Conservation (phyloP, 345 rosid genomes). For the Pistacia atlantica region DNA sequence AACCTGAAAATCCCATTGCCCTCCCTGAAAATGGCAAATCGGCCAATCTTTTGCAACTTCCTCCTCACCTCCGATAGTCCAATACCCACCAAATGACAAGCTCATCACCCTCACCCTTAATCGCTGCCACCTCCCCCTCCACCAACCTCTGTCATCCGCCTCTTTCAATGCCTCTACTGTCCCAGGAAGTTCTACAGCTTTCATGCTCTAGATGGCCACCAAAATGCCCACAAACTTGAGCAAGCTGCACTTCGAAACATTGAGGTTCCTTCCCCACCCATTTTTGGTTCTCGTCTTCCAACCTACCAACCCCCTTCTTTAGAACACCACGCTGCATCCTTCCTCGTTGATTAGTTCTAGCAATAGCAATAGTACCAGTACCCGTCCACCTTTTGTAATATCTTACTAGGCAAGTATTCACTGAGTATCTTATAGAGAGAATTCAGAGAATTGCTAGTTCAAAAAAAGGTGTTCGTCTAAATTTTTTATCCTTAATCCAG, state of each 20-base stretch:
- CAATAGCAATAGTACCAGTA: neutral
- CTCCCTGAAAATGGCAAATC: constrained; percentile 39
- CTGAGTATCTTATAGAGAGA: no score
- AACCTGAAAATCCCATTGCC: no score
- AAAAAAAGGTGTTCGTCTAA: no score
- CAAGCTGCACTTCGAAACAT: constrained; percentile 69
- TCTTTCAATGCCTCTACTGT: constrained; percentile 83
- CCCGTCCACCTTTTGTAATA: neutral
- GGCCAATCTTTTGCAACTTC: constrained; percentile 35
- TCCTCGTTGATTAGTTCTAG: neutral
- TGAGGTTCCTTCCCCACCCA: neutral
- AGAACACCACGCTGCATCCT: no score
- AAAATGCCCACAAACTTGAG: constrained; percentile 95
- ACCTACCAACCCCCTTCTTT: constrained; percentile 7
- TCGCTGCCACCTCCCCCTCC: constrained; percentile 28
- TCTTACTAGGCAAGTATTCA: no score
- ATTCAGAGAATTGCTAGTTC: no score
- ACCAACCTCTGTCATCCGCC: constrained; percentile 27
- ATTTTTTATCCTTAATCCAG: no score
- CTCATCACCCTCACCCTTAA: constrained; percentile 9
- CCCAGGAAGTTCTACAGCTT: constrained; percentile 89
- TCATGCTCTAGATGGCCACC: constrained; percentile 98
- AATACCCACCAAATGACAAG: constrained; percentile 24
- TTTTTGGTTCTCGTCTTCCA: neutral
- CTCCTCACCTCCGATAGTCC: constrained; percentile 33